phyloP scores from a whole-genome alignment of 805 yeast genomes.

The Starmera amethionina region DNA sequence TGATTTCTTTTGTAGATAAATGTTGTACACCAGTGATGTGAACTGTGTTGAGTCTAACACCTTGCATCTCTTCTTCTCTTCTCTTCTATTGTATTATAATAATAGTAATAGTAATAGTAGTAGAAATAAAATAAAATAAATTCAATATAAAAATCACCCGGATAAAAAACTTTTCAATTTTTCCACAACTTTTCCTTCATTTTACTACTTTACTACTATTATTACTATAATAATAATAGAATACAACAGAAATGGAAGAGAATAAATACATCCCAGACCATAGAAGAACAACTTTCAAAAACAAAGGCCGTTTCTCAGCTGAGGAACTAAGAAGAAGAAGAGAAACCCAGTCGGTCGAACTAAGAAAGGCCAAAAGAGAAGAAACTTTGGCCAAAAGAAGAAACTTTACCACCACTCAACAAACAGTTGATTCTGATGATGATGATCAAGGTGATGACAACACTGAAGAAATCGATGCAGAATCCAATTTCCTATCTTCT shows the following conservation, averaged over 20 bases:
- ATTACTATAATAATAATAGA: no score
- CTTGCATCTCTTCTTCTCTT: no score
- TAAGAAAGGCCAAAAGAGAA: slow-evolving; percentile 94
- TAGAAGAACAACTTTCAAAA: slow-evolving; percentile 92
- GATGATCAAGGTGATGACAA: slow-evolving; percentile 21
- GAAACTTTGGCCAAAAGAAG: slow-evolving; percentile 92
- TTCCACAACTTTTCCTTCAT: no score
- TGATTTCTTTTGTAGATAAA: slow-evolving; percentile 15
- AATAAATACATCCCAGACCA: slow-evolving; percentile 91
- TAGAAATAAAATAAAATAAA: no score
- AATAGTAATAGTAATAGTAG: no score
- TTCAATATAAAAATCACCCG: no score
- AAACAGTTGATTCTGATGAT: slow-evolving; percentile 43
- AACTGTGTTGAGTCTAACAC: slow-evolving; percentile 11
- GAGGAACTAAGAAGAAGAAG: slow-evolving; percentile 97
- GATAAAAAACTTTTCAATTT: no score
- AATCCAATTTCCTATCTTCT: slow-evolving; percentile 34
- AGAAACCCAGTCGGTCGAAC: slow-evolving; percentile 93
- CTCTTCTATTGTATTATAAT: no score
- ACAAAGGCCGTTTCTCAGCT: slow-evolving; percentile 85
- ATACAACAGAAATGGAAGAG: no score
- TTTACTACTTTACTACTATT: no score
- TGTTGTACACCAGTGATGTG: slow-evolving; percentile 18
- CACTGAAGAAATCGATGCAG: slow-evolving; percentile 17
- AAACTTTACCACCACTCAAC: slow-evolving; percentile 44